phyloP scores from a whole-genome alignment of 1,284 basidiomycete genomes.

The Cutaneotrichosporon mucoides region DNA sequence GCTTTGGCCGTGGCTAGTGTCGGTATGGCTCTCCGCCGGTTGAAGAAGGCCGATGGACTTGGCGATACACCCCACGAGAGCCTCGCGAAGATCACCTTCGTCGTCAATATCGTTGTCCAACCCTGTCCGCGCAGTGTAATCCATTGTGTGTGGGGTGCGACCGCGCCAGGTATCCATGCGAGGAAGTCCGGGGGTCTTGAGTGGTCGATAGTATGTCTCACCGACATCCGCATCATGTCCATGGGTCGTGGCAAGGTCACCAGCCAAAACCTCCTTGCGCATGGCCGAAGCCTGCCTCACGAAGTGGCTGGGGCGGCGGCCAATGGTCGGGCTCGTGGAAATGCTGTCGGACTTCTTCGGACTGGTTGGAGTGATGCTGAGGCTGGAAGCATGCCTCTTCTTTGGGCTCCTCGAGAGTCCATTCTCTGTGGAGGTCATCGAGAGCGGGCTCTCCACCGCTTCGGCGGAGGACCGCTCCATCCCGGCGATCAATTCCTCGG shows the following conservation, averaged over 20 bases:
- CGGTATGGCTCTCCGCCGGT: slow-evolving; percentile 53
- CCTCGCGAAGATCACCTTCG: slow-evolving; percentile 74
- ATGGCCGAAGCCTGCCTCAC: slow-evolving; percentile 34
- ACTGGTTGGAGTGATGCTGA: neutral
- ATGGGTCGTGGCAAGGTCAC: slow-evolving; percentile 54
- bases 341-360: neutral
- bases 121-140: neutral
- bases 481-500: neutral
- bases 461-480: neutral
- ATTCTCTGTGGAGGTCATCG: neutral
- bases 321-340: neutral
- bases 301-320: slow-evolving; percentile 21
- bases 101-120: slow-evolving; percentile 23
- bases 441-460: neutral
- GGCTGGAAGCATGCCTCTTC: neutral
- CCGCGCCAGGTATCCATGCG: slow-evolving; percentile 39
- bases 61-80: slow-evolving; percentile 95
- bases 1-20: slow-evolving; percentile 9
- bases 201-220: slow-evolving; percentile 41
- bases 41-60: slow-evolving; percentile 96
- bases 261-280: slow-evolving; percentile 50
- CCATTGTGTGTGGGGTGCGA: neutral
- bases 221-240: slow-evolving; percentile 29
- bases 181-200: slow-evolving; percentile 42
- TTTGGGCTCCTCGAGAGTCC: neutral